Base-by-base conservation (phyloP, 164 flowering plant genomes). In the Euptelea pleiosperma region DNA sequence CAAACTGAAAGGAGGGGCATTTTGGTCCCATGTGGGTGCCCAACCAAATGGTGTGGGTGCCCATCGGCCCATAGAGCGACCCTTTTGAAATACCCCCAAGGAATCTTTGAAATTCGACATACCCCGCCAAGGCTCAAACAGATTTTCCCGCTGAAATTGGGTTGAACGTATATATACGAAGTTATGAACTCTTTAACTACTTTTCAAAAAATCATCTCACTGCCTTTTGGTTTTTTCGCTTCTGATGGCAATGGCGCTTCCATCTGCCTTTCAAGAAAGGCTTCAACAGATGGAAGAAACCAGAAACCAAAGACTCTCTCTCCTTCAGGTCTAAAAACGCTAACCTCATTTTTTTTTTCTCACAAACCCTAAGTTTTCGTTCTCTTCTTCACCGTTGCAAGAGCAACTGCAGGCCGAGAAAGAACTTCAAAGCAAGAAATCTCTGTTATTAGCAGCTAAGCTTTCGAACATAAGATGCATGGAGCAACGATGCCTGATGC, bases 211-310 rank as follows among this genome's bases (percentile, higher is more conserved):
- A n/a, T n/a, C n/a, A n/a, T n/a, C n/a, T n/a, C n/a, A n/a, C n/a
- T n/a, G n/a, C n/a, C n/a, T n/a, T n/a, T n/a, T n/a, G n/a, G n/a
- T n/a, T n/a, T n/a, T n/a, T n/a, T n/a, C n/a, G n/a, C n/a, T n/a
- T 48, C n/a, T 9, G 25, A 45, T 35, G 18, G 55, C 66, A 55
- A 83, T 81, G 89, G 77, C 79, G 66, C 79, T 79, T 16, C 73
- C 79, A 11, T 71, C 75, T n/a, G 69, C 78, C 8, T 84, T 80
- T 67, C 69, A 51, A 22, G 85, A 82, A 37, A 52, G 90, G 52
- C 74, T 82, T 15, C 75, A 77, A 22, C 73, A 70, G 39, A 76
- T 84, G 83, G 90, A 84, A 22, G 72, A 58, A 29, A 69, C 81
- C 31, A 62, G 83, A 48, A 80, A 68, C 57, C 73, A 80, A 40